Base-by-base conservation (phyloP, 768 basidiomycete genomes). In the Suillus sp. region DNA sequence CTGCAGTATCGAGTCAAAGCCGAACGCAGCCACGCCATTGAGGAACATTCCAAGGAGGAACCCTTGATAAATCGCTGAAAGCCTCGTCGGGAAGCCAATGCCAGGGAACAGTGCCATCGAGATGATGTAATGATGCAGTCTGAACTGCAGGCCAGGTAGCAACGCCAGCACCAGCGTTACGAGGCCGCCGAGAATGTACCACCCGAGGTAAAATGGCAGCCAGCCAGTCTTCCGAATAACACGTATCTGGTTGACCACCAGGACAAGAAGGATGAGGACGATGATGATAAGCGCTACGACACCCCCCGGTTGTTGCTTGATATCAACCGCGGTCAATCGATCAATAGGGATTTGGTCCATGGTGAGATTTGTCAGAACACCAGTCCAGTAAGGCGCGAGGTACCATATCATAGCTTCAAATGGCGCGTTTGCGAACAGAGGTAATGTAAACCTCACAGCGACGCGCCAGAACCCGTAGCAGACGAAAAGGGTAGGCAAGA, bases 171-270 rank as follows among this genome's bases (percentile, higher is more conserved):
- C 84, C 14, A 92, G 70, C 27, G 83, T 70, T n/a, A 88, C 80
- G 18, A 91, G 73, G 1, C 86, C 92, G 16, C 90, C 91, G 35
- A 80, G 70, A 42, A 84, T 75, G 70, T 91, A 91, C 90, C 93
- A 93, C 7, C 80, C 81, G 37, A 88, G 71, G 71, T 95, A 95
- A 70, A 86, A 83, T 5, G 87, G 86, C 14, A 95, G 76, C 87
- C 90, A 93, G 1, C 93, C 93, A 0, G 91, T 93, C 74, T 91
- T 90, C 58, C 93, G 84, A 62, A 94, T 88, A 60, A 93, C 85
- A n/a, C 91, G 83, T 3, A 89, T 70, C 77, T 96, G 94, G 71
- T 94, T 94, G 40, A 89, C 69, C 38, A 83, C 85, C 54, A 91
- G 71, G 30, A 84, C 71, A 8, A 84, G 73, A 14, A 93, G 72